Conservation (phyloP, 495 filamentous ascomycete genomes). For the Clavariopsis aquatica region DNA sequence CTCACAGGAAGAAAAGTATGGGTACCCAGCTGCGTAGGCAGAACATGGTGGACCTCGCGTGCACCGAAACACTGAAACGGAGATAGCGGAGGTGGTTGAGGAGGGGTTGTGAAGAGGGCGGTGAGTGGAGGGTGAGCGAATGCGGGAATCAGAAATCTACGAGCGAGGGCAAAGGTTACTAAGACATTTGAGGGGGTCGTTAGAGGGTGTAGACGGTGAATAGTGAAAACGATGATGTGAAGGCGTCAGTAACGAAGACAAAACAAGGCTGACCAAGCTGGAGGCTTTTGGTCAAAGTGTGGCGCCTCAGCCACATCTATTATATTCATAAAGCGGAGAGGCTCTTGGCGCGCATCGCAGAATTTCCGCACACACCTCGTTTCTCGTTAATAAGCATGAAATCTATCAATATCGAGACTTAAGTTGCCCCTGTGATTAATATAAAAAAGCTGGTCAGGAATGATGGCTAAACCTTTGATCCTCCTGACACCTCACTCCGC, state of each 20-base stretch:
- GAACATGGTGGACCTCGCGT: conserved; percentile 41
- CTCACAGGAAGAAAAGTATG: conserved; percentile 48
- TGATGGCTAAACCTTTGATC: too few relatives aligned
- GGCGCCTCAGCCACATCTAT: neutral
- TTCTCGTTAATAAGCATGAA: too few relatives aligned
- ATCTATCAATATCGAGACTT: too few relatives aligned
- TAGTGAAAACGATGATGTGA: neutral
- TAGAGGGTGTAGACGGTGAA: neutral
- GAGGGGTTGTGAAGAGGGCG: neutral
- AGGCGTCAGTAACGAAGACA: neutral
- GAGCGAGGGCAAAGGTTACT: neutral
- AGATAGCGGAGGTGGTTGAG: neutral
- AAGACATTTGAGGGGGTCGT: neutral
- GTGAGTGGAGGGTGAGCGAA: neutral
- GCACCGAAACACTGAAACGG: conserved; percentile 1
- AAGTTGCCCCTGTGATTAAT: too few relatives aligned
- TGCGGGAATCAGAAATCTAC: neutral
- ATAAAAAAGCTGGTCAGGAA: too few relatives aligned
- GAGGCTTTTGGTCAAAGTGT: neutral
- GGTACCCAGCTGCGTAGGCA: conserved; percentile 47
- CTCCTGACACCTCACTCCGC: too few relatives aligned
- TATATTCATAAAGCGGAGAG: too few relatives aligned
- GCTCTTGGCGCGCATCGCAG: too few relatives aligned
- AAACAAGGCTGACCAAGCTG: neutral
- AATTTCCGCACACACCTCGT: too few relatives aligned